phyloP scores from a whole-genome alignment of 768 basidiomycete genomes.

The Rubroboletus satanas region DNA sequence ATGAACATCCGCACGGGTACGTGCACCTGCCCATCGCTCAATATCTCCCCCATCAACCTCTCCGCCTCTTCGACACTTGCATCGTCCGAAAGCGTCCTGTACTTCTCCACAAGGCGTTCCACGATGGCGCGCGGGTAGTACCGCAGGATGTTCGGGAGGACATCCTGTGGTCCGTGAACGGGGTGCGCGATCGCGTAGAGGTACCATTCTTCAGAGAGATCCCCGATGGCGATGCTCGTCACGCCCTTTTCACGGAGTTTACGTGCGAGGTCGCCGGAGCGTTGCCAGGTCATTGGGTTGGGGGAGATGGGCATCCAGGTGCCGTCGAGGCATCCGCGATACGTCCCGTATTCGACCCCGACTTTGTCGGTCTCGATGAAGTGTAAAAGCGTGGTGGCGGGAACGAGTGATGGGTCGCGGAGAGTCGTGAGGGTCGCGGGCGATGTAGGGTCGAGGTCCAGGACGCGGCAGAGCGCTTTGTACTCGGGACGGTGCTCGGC shows the following conservation, averaged over 20 bases:
- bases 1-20: conserved; percentile 61
- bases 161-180: conserved; percentile 45
- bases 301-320: conserved; percentile 53
- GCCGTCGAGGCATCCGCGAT: conserved; percentile 61
- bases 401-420: conserved; percentile 44
- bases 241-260: conserved; percentile 56
- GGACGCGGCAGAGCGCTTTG: conserved; percentile 52
- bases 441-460: conserved; percentile 51
- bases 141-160: conserved; percentile 53
- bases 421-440: conserved; percentile 49
- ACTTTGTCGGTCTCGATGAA: conserved; percentile 56
- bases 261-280: conserved; percentile 52
- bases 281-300: conserved; percentile 67
- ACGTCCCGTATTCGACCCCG: conserved; percentile 55
- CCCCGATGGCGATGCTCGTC: conserved; percentile 59
- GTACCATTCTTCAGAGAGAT: conserved; percentile 74
- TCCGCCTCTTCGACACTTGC: conserved; percentile 42
- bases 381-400: conserved; percentile 48
- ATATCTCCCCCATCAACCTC: conserved; percentile 54
- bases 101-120: conserved; percentile 42
- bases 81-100: conserved; percentile 38
- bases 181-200: conserved; percentile 70
- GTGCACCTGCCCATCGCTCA: conserved; percentile 63
- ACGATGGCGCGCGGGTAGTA: conserved; percentile 56
- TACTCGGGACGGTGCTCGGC: conserved; percentile 59